phyloP scores from a whole-genome alignment of 495 filamentous ascomycete species.

The Aspergillus cristatus region DNA sequence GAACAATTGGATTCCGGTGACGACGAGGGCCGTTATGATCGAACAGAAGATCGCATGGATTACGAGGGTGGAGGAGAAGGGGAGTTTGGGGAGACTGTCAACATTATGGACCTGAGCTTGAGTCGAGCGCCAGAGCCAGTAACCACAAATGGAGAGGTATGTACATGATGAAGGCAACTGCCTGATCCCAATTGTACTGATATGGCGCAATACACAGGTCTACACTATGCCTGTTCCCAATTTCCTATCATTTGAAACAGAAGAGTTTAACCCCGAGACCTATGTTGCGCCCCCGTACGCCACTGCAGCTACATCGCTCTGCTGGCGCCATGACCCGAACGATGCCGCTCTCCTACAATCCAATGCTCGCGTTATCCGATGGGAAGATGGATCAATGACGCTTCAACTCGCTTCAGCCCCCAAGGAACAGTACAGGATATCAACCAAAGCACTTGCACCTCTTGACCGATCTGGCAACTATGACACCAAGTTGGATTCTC shows the following conservation, averaged over 20 bases:
- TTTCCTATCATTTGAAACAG: conserved; percentile 68
- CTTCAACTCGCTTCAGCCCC: conserved; percentile 65
- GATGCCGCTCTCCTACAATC: conserved; percentile 54
- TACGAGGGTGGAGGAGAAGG: conserved; percentile 34
- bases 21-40: conserved; percentile 51
- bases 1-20: conserved; percentile 75
- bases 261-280: conserved; percentile 60
- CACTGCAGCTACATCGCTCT: conserved; percentile 57
- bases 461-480: conserved; percentile 52
- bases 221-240: conserved; percentile 70
- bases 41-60: conserved; percentile 36
- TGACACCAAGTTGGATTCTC: conserved; percentile 61
- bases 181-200: too few species aligned
- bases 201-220: conserved; percentile 39
- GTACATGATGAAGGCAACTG: neutral
- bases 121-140: conserved; percentile 60
- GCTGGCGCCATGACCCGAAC: conserved; percentile 60
- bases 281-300: conserved; percentile 62
- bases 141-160: conserved; percentile 57
- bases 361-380: conserved; percentile 67
- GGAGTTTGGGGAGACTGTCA: conserved; percentile 42
- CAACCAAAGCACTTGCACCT: conserved; percentile 66
- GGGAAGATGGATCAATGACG: conserved; percentile 80
- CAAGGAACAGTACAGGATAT: conserved; percentile 68
- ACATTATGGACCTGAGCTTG: conserved; percentile 50